Evolutionary conservation across 352 stramenopile genomes (phyloP).

Genomic region (Globisporangium paroecandrum): DNA sequence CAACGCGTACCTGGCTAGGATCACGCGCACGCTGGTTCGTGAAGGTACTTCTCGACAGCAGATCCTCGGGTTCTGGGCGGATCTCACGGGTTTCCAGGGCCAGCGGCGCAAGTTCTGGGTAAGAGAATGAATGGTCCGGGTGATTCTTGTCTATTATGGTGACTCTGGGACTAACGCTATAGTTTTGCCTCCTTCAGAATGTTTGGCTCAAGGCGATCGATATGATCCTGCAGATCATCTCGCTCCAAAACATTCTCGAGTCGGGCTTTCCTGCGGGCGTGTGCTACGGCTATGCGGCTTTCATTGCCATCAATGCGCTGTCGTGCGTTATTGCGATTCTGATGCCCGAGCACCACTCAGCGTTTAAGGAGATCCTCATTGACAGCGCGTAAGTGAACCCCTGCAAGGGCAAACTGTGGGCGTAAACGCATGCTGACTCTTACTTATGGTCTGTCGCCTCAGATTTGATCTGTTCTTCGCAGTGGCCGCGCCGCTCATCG

Average conservation of each 20-base stretch:
- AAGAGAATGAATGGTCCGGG: neutral
- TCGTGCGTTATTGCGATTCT: conserved; percentile 25
- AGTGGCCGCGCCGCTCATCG: conserved; percentile 29
- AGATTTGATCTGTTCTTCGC: conserved; percentile 39
- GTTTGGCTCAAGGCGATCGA: conserved; percentile 32
- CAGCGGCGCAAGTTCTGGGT: conserved; percentile 46
- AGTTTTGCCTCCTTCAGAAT: conserved; percentile 22
- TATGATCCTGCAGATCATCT: conserved; percentile 24
- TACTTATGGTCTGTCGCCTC: neutral
- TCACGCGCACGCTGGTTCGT: conserved; percentile 7
- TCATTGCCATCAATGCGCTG: conserved; percentile 29
- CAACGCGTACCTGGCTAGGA: neutral
- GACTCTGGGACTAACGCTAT: too few relatives aligned
- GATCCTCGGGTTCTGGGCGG: conserved; percentile 19
- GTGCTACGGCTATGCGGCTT: conserved; percentile 26
- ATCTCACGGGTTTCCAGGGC: conserved; percentile 29
- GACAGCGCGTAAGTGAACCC: conserved; percentile 29
- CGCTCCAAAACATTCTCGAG: conserved; percentile 29
- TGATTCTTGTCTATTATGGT: too few relatives aligned
- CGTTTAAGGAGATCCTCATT: conserved; percentile 29
- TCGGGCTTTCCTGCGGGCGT: conserved; percentile 25
- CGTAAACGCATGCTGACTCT: neutral
- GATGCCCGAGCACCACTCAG: conserved; percentile 20
- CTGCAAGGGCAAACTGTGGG: too few relatives aligned
- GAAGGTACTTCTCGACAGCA: neutral